A percentile compares a stretch with the other conserved stretches of the same genome.
phyloP scores from a whole-genome alignment of 2,329 filamentous ascomycete genomes.

The Beauveria medogensis region DNA sequence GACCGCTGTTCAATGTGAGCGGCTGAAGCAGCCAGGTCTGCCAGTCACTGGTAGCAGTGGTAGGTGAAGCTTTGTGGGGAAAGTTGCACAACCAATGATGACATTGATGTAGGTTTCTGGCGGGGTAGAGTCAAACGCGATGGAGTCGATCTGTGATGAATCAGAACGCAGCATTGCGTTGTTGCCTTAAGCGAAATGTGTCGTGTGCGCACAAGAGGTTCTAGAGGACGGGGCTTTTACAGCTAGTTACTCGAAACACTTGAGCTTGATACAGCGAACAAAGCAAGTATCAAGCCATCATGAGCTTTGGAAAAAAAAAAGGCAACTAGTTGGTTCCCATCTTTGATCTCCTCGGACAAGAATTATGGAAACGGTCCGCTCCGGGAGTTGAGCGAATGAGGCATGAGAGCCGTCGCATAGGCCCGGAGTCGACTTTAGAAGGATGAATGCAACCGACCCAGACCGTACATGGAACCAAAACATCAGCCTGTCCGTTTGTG shows the following conservation, averaged over 20 bases:
- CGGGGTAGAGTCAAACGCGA: slow-evolving; percentile 3
- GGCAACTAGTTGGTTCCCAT: no score
- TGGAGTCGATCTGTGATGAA: slow-evolving; percentile 9
- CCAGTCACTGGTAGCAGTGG: not conserved
- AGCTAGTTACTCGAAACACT: no score
- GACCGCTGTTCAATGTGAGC: not conserved
- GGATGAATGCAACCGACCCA: not conserved
- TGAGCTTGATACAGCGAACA: no score
- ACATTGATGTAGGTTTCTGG: not conserved
- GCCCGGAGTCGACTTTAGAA: not conserved
- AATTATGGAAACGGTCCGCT: not conserved
- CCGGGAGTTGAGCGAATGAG: not conserved
- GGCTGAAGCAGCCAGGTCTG: not conserved
- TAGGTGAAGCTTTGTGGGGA: not conserved
- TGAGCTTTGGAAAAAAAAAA: not conserved
- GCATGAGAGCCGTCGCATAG: not conserved
- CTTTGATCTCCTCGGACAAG: not conserved
- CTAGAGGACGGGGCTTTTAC: not conserved
- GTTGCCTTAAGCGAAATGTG: not conserved
- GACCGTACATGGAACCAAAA: not conserved
- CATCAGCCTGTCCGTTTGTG: not conserved
- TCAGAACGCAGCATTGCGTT: slow-evolving; percentile 1
- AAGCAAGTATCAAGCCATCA: not conserved
- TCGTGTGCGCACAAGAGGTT: not conserved
- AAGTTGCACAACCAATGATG: not conserved